Conservation (phyloP, 345 rosid species). For the Camelina neglecta region DNA sequence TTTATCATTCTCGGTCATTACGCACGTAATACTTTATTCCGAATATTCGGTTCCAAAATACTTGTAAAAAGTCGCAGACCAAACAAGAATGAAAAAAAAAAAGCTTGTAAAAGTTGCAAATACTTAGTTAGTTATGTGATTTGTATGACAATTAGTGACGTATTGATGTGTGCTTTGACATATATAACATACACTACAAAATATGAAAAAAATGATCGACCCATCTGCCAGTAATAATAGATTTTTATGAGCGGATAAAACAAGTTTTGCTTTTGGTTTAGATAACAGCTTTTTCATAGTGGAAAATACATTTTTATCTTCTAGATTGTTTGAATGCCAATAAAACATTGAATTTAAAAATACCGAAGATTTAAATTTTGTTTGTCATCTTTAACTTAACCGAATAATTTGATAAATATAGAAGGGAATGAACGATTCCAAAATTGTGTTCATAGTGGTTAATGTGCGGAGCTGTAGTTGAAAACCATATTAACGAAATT, state of each 20-base stretch:
- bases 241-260: neutral
- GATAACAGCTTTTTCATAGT: constrained; percentile 9
- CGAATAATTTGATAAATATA: too few relatives aligned
- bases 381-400: too few relatives aligned
- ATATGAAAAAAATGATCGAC: neutral
- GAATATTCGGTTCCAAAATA: constrained; percentile 26
- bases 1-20: neutral
- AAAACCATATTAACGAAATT: too few relatives aligned
- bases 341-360: neutral
- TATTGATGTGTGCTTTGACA: neutral
- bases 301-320: neutral
- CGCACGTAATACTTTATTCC: constrained; percentile 15
- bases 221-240: neutral
- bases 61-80: neutral
- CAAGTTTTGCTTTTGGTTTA: neutral
- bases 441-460: too few relatives aligned
- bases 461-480: neutral
- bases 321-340: neutral
- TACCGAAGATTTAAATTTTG: neutral
- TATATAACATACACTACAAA: neutral
- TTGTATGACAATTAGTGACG: neutral
- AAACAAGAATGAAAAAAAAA: too few relatives aligned
- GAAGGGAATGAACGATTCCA: too few relatives aligned
- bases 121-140: too few relatives aligned
- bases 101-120: neutral